Evolutionary conservation across 1,139 yeast species (phyloP).

Genomic region (Pichia sp.): DNA sequence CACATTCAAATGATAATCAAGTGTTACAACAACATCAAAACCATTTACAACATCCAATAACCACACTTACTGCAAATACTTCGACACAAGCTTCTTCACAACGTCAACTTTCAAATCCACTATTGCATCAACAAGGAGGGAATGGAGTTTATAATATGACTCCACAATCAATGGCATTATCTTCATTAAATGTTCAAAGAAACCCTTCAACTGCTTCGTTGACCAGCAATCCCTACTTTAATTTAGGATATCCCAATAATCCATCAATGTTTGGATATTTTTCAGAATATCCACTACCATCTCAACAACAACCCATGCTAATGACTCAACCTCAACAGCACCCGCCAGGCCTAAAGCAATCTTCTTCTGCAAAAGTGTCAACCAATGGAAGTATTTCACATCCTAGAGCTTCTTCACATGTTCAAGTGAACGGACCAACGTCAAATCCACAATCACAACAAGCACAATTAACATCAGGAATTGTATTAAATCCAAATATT

Average conservation of each 20-base stretch:
- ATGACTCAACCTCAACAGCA: neutral
- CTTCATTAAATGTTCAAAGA: slow-evolving; percentile 3
- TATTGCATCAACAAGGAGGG: neutral
- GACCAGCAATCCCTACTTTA: slow-evolving; percentile 12
- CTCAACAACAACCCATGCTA: neutral
- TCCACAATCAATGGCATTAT: neutral
- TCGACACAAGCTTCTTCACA: neutral
- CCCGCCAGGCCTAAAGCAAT: too few species aligned
- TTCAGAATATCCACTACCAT: slow-evolving; percentile 5
- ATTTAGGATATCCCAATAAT: neutral
- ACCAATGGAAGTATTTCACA: neutral
- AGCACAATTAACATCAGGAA: slow-evolving; percentile 3
- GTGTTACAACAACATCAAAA: neutral
- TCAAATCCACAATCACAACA: slow-evolving; percentile 6
- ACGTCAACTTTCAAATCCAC: neutral
- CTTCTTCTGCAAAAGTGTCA: neutral
- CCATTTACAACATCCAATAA: neutral
- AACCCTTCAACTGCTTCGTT: slow-evolving; percentile 11
- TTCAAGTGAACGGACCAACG: slow-evolving; percentile 6
- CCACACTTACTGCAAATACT: neutral
- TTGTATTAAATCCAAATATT: neutral
- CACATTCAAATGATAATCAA: neutral
- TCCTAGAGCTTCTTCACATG: neutral
- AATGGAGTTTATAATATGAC: neutral
- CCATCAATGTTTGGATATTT: neutral